Percentiles rank a stretch among this genome's conserved stretches.
Evolutionary conservation across 1,284 basidiomycete species (phyloP).

Genomic region (Moesziomyces globuligerus): DNA sequence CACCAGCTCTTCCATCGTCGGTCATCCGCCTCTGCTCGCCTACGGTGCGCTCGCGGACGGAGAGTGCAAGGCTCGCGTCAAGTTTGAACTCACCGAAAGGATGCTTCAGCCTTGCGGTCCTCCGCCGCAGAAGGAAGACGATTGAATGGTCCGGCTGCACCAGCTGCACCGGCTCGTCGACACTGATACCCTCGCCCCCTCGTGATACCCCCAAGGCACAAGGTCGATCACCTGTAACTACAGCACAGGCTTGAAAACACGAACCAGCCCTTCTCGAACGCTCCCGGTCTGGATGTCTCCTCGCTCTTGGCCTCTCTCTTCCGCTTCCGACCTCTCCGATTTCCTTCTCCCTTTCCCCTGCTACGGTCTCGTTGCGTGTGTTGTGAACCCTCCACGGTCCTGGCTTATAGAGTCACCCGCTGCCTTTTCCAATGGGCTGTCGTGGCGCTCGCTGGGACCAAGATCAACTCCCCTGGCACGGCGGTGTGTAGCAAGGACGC

Average conservation of each 20-base stretch:
- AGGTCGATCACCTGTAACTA: background rate
- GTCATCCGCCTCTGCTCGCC: conserved; percentile 84
- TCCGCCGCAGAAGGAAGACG: conserved; percentile 90
- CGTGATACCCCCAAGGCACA: background rate
- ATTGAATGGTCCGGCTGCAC: conserved; percentile 65
- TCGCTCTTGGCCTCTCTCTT: background rate
- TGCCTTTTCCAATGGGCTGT: conserved; percentile 50
- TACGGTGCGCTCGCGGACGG: conserved; percentile 93
- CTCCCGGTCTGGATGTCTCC: background rate
- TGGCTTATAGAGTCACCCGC: conserved; percentile 58
- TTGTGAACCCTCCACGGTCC: conserved; percentile 34
- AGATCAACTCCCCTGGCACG: conserved; percentile 34
- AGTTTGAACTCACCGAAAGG: conserved; percentile 80
- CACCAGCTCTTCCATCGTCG: conserved; percentile 88
- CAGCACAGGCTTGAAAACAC: background rate
- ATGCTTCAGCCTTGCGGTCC: conserved; percentile 99
- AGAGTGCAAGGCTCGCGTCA: conserved; percentile 85
- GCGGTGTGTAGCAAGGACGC: conserved; percentile 11
- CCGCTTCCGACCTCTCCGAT: background rate
- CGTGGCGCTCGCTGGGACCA: conserved; percentile 56
- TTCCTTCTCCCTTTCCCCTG: background rate
- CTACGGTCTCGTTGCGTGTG: conserved; percentile 8
- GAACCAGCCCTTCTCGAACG: background rate
- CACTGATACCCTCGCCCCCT: conserved; percentile 14
- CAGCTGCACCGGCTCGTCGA: background rate